Evolutionary conservation across 805 yeast species (phyloP), one percentile per base, ranked within the genome.

Genomic region (Maudiozyma saulgeensis): DNA sequence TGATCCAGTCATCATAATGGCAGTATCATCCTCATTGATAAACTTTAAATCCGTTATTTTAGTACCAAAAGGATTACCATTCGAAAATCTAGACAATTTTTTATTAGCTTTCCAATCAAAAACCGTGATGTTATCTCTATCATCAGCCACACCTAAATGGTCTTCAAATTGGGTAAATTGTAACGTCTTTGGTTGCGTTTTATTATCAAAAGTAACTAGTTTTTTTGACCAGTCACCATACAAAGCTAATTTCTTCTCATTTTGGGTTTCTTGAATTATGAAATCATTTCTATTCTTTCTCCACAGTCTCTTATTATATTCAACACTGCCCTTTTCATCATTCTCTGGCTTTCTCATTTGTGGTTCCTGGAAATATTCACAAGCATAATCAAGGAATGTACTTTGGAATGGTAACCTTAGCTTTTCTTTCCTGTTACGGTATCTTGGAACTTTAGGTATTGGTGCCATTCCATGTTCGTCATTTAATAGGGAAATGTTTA

Each of bases 321-420:
- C 90, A 51, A 82, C 79, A 49, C 96, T 87, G 0, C 98, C 98
- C 0, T 95, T 93, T 63, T 89, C 96, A 57, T 91, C 97, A 16
- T 80, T 68, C 56, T 91, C 97, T 48, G 79, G 77, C 50, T 80
- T 82, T 11, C 87, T 81, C 83, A 90, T 83, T 62, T 91, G 98
- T 0, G 99, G 97, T 61, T 90, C 98, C 60, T 90, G 96, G 70
- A 91, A 93, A 61, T 89, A 90, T 64, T 93, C 99, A 51, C 87
- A 62, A 57, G 85, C 79, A 64, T 83, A 86, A 46, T 82, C 86
- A 53, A 85, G 77, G 57, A 86, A 84, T 6, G 79, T 78, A 9
- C 87, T 81, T 4, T 72, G 71, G 11, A 79, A 63, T 0, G 87
- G 84, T 3, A 84, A 58, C 5, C 67, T 68, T 2, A 63, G 52